phyloP scores from a whole-genome alignment of 1,284 basidiomycete genomes.

The Boletellus dicymbophilus region DNA sequence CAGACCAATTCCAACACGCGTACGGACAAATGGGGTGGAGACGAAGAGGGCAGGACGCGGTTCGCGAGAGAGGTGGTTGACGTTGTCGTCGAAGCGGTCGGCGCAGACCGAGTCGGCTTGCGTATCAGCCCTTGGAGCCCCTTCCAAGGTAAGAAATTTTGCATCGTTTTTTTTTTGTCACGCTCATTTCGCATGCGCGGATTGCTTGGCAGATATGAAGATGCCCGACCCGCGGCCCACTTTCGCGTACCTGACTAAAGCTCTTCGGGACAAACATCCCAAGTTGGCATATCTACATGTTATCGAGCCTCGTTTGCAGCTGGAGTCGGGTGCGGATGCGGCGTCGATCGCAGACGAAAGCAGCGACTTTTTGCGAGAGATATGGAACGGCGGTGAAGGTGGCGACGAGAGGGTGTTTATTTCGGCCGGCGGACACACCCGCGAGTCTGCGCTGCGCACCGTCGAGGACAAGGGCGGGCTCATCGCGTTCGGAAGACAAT shows the following conservation, averaged over 20 bases:
- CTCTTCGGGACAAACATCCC: conserved; percentile 33
- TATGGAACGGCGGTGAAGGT: conserved; percentile 24
- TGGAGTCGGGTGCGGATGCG: conserved; percentile 1
- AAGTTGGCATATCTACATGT: conserved; percentile 60
- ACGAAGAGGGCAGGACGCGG: background rate
- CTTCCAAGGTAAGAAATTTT: conserved; percentile 30
- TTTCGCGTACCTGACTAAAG: conserved; percentile 33
- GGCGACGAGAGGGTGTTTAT: background rate
- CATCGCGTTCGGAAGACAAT: conserved; percentile 46
- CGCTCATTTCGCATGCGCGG: no score
- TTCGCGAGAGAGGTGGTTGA: conserved; percentile 1
- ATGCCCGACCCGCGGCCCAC: conserved; percentile 36
- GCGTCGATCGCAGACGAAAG: background rate
- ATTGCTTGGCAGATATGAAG: conserved; percentile 24
- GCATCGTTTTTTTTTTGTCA: no score
- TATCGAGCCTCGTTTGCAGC: conserved; percentile 44
- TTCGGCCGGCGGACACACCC: conserved; percentile 39
- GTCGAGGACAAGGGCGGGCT: conserved; percentile 30
- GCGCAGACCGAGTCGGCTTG: conserved; percentile 44
- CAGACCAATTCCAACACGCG: background rate
- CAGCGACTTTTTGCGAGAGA: no score
- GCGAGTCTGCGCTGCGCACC: conserved; percentile 12
- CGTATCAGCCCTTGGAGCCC: conserved; percentile 54
- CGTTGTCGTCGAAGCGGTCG: conserved; percentile 33
- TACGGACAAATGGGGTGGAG: conserved; percentile 1